Conservation (phyloP, 1,139 yeast genomes). For the Yamadazyma atmosphaerica region DNA sequence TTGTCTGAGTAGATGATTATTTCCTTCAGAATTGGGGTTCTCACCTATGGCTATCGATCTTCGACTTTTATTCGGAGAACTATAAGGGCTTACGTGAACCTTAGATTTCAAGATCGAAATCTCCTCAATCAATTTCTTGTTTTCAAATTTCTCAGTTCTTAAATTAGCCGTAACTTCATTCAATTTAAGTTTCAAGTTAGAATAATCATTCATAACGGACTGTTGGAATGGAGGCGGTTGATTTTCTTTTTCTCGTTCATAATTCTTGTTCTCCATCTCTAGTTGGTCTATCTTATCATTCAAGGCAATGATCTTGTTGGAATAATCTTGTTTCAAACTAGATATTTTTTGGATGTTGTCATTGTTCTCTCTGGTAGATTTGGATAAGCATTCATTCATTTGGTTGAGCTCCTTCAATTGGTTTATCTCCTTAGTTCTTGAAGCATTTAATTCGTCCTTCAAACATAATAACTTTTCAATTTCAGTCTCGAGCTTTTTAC, state of each 20-base stretch:
- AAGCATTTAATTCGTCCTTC: constrained; percentile 8
- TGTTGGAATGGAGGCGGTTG: constrained; percentile 29
- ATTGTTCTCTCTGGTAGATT: constrained; percentile 7
- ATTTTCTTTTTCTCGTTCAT: constrained; percentile 38
- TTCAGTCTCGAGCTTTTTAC: constrained; percentile 4
- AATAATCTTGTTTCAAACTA: constrained; percentile 22
- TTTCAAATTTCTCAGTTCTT: constrained; percentile 55
- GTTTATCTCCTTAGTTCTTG: constrained; percentile 10
- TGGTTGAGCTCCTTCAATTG: constrained; percentile 12
- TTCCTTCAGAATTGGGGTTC: constrained; percentile 21
- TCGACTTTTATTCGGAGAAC: constrained; percentile 26
- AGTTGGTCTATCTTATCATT: constrained; percentile 24
- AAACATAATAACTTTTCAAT: constrained; percentile 1
- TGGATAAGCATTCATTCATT: constrained; percentile 13
- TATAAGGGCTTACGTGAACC: constrained; percentile 25
- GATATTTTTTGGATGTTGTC: constrained; percentile 16
- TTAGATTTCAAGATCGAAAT: constrained; percentile 53
- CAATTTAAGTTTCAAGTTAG: constrained; percentile 50
- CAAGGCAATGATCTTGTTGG: constrained; percentile 26
- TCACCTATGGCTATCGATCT: constrained; percentile 41
- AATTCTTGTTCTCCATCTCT: constrained; percentile 17
- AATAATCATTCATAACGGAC: constrained; percentile 44
- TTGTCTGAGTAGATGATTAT: constrained; percentile 29
- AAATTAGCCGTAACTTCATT: constrained; percentile 53
- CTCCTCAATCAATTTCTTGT: constrained; percentile 56